A percentile compares a stretch with the other conserved stretches of the same genome.
These are phyloP conservation scores for Trifolium repens DNA, from an alignment of 306 rosid species.

Conservation along the genomic window DNA sequence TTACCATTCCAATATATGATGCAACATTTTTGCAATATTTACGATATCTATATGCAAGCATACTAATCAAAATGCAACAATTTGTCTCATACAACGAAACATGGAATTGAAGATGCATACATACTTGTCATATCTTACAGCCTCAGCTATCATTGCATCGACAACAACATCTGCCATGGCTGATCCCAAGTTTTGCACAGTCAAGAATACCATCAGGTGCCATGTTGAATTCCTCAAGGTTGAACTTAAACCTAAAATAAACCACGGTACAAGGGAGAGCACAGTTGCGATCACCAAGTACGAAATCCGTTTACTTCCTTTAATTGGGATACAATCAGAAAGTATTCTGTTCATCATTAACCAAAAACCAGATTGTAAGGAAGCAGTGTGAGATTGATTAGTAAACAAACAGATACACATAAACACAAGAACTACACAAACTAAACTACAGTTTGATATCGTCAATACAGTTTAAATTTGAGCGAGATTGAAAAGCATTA, in stretches of 20 bases:
- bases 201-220: conserved; percentile 70
- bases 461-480: neutral
- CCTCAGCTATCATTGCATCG: conserved; percentile 96
- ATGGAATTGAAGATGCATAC: conserved; percentile 42
- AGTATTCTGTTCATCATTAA: conserved; percentile 62
- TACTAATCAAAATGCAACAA: conserved; percentile 12
- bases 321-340: conserved; percentile 84
- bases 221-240: conserved; percentile 64
- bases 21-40: conserved; percentile 14
- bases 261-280: conserved; percentile 84
- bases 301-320: conserved; percentile 82
- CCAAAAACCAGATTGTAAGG: conserved; percentile 43
- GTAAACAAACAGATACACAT: conserved; percentile 17
- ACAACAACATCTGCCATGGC: conserved; percentile 95
- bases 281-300: conserved; percentile 78
- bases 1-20: neutral
- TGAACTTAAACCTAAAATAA: conserved; percentile 62
- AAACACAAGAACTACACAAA: conserved; percentile 16
- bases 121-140: conserved; percentile 75
- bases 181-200: conserved; percentile 81
- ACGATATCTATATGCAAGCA: conserved; percentile 28
- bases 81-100: conserved; percentile 16
- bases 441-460: conserved; percentile 33
- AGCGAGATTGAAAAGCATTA: conserved; percentile 9
- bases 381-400: conserved; percentile 26